A percentile compares a stretch with the other conserved stretches of the same genome.
phyloP scores from a whole-genome alignment of 345 rosid genomes.

The Citrus australasica region DNA sequence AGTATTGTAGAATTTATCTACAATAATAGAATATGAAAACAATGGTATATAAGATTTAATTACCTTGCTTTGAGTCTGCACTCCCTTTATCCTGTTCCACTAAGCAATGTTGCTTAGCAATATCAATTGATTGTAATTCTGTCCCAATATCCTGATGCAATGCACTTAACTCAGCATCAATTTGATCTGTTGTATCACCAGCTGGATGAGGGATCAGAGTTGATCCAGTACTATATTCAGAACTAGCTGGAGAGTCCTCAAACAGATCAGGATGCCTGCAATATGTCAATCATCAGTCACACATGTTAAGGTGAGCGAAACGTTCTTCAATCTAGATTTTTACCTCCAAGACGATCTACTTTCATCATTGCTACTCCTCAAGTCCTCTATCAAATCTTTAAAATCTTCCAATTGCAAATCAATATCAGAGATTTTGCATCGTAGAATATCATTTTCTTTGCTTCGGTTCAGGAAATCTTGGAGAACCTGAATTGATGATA shows the following conservation, averaged over 20 bases:
- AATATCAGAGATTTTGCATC: slow-evolving; percentile 47
- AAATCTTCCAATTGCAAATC: slow-evolving; percentile 71
- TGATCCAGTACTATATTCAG: slow-evolving; percentile 89
- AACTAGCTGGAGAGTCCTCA: slow-evolving; percentile 83
- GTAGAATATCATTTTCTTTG: slow-evolving; percentile 56
- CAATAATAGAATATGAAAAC: slow-evolving; percentile 1
- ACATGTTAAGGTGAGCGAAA: slow-evolving; percentile 13
- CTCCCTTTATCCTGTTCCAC: slow-evolving; percentile 37
- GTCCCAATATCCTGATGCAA: slow-evolving; percentile 34
- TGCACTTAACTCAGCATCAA: slow-evolving; percentile 36
- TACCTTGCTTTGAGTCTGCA: slow-evolving; percentile 49
- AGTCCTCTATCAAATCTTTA: slow-evolving; percentile 64
- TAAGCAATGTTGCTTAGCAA: slow-evolving; percentile 21
- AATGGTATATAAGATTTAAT: background rate
- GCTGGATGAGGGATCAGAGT: slow-evolving; percentile 37
- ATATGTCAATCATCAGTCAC: slow-evolving; percentile 18
- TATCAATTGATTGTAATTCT: slow-evolving; percentile 19
- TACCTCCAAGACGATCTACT: slow-evolving; percentile 82
- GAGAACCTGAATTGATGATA: slow-evolving; percentile 50
- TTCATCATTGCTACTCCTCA: slow-evolving; percentile 55
- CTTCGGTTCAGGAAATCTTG: slow-evolving; percentile 69
- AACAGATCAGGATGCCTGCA: slow-evolving; percentile 76
- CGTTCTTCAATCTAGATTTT: slow-evolving; percentile 5
- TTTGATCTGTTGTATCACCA: slow-evolving; percentile 45
- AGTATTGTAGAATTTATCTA: background rate